Evolutionary conservation across 1,284 basidiomycete genomes (phyloP).

Genomic region (Fomitopsis schrenkii): DNA sequence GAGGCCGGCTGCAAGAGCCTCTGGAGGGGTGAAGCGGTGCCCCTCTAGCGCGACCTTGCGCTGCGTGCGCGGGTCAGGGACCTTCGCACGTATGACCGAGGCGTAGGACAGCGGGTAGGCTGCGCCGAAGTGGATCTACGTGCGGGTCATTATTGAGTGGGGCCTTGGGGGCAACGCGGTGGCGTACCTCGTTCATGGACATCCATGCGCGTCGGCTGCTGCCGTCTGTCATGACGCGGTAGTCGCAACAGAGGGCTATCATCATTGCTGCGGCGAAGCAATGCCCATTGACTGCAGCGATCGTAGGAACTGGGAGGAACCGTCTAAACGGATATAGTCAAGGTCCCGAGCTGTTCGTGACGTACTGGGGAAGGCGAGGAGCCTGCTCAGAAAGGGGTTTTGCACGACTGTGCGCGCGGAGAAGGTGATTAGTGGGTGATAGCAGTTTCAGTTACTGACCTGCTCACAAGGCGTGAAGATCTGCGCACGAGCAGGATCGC

Average conservation of each 20-base stretch:
- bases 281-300: conserved; percentile 91
- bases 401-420: conserved; percentile 21
- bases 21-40: conserved; percentile 74
- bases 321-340: background rate
- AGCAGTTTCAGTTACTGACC: no score
- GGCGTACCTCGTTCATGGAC: conserved; percentile 86
- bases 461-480: conserved; percentile 59
- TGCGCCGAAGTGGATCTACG: conserved; percentile 79
- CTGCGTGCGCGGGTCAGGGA: conserved; percentile 55
- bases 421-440: no score
- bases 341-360: background rate
- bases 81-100: conserved; percentile 62
- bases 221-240: conserved; percentile 84
- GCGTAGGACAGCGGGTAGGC: conserved; percentile 74
- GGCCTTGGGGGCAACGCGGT: background rate
- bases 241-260: conserved; percentile 82
- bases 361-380: conserved; percentile 71
- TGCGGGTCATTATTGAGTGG: background rate
- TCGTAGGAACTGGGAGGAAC: conserved; percentile 58
- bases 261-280: conserved; percentile 87
- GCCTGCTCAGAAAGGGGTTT: conserved; percentile 30
- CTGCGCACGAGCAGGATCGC: conserved; percentile 56
- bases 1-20: conserved; percentile 66
- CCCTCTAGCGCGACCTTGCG: conserved; percentile 83
- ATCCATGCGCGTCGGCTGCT: conserved; percentile 78